Conservation (phyloP, 1,284 basidiomycete genomes). For the Porogramme epimiltina region DNA sequence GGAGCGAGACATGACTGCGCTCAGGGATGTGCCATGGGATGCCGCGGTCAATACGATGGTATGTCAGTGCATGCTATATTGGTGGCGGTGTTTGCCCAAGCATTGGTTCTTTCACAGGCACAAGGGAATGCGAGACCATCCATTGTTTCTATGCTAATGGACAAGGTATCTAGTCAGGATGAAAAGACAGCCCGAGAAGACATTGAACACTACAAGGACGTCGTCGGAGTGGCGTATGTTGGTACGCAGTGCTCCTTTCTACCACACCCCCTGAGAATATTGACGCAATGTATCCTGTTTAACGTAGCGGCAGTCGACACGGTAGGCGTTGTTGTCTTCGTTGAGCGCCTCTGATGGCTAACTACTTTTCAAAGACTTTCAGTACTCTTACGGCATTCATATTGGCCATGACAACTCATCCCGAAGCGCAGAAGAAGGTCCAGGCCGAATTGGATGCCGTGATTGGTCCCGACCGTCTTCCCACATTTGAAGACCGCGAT, state of each 20-base stretch:
- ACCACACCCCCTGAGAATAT: neutral
- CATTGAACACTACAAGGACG: constrained; percentile 10
- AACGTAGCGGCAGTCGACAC: neutral
- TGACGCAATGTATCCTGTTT: no score
- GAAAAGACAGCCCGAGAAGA: constrained; percentile 2
- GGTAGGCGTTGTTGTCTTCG: neutral
- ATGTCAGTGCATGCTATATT: neutral
- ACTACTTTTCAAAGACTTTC: constrained; percentile 17
- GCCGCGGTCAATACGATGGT: neutral
- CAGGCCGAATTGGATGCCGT: constrained; percentile 15
- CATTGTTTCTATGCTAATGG: constrained; percentile 1
- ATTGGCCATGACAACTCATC: constrained; percentile 25
- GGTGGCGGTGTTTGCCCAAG: no score
- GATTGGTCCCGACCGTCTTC: constrained; percentile 11
- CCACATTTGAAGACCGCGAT: constrained; percentile 10
- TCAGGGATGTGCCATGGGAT: constrained; percentile 6
- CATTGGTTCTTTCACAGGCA: neutral
- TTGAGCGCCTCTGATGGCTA: neutral
- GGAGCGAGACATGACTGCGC: neutral
- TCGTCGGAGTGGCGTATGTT: constrained; percentile 7
- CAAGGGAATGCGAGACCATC: constrained; percentile 1
- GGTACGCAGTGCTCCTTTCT: neutral
- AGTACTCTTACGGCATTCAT: constrained; percentile 25
- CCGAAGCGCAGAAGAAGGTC: constrained; percentile 18
- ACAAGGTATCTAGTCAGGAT: neutral